Base-by-base conservation (phyloP, 345 rosid genomes). In the Triadica sebifera region DNA sequence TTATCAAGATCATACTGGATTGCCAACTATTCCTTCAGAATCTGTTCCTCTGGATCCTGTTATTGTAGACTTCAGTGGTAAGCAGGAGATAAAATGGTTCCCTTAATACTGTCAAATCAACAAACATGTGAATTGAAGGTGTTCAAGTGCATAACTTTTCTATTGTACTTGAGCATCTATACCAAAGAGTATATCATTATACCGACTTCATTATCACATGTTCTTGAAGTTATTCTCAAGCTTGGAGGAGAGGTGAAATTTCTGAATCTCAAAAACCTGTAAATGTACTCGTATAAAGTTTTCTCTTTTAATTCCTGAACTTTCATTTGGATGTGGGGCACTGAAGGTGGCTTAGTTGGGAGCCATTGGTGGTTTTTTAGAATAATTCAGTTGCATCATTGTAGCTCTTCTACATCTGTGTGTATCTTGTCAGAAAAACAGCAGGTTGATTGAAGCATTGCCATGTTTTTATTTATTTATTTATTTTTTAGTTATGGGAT, bases 151-250 rank as follows among this genome's bases (percentile, higher is more conserved):
- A 39, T 24, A 6, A 5, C 9, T 47, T 13, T 22, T 46, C 29
- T 43, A 12, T 53, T 71, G 22, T 25, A 9, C 20, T 37, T 13
- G 56, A 8, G 1, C 39, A 17, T n/a, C 65, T 45, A 59, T 45
- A 9, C 25, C 3, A n/a, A 52, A 45, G 16, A 55, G 17, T 22
- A 0, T 22, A 43, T 51, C 19, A 43, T 63, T 22, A 25, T 52
- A 22, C 38, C 29, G 8, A 43, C 49, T 24, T 56, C 20, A 37
- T 49, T 19, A 19, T 4, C 39, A 47, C 37, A 43, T 61, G 66
- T 71, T 72, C 52, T 71, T 22, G 46, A 55, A 61, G 55, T 72
- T 72, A 25, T 50, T 68, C 22, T 7, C 43, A 25, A 77, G 9
- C 69, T 43, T 46, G 57, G 25, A 22, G n/a, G n/a, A 17, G 52